phyloP scores from a whole-genome alignment of 1,139 yeast species.

The Ogataea hybrid region DNA sequence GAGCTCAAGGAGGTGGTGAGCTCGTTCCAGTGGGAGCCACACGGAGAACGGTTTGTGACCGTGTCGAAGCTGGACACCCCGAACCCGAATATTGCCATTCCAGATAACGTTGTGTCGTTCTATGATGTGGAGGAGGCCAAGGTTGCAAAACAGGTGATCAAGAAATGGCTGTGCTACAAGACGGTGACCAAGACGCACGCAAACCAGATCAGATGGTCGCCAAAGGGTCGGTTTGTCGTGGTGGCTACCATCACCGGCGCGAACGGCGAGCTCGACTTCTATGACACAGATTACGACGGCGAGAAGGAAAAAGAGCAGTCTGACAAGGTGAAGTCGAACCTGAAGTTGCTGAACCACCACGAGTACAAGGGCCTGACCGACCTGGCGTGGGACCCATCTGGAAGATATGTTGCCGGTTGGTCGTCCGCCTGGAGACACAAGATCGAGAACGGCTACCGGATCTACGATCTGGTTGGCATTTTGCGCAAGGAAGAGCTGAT shows the following conservation, averaged over 20 bases:
- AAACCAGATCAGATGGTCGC: slow-evolving; percentile 85
- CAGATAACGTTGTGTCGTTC: slow-evolving; percentile 73
- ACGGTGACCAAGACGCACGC: slow-evolving; percentile 60
- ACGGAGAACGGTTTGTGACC: slow-evolving; percentile 79
- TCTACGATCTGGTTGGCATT: slow-evolving; percentile 82
- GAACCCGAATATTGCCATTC: slow-evolving; percentile 63
- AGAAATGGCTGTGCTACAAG: slow-evolving; percentile 60
- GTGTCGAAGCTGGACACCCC: slow-evolving; percentile 63
- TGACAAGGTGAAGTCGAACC: slow-evolving; percentile 50
- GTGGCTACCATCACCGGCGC: slow-evolving; percentile 60
- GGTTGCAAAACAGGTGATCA: slow-evolving; percentile 34
- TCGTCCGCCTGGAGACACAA: slow-evolving; percentile 84
- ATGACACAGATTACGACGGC: slow-evolving; percentile 81
- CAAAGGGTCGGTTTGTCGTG: slow-evolving; percentile 86
- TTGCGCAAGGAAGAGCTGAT: slow-evolving; percentile 70
- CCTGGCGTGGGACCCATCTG: slow-evolving; percentile 94
- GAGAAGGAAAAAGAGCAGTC: slow-evolving; percentile 38
- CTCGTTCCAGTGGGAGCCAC: slow-evolving; percentile 96
- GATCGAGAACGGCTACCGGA: slow-evolving; percentile 86
- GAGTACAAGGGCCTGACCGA: slow-evolving; percentile 80
- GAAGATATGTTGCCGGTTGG: slow-evolving; percentile 86
- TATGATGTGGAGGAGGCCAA: slow-evolving; percentile 69
- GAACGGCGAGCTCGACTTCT: slow-evolving; percentile 76
- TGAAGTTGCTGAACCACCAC: slow-evolving; percentile 62
- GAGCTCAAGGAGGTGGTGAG: slow-evolving; percentile 89